Evolutionary conservation across 208 protist species (phyloP).

Genomic region (Leishmania arabica): DNA sequence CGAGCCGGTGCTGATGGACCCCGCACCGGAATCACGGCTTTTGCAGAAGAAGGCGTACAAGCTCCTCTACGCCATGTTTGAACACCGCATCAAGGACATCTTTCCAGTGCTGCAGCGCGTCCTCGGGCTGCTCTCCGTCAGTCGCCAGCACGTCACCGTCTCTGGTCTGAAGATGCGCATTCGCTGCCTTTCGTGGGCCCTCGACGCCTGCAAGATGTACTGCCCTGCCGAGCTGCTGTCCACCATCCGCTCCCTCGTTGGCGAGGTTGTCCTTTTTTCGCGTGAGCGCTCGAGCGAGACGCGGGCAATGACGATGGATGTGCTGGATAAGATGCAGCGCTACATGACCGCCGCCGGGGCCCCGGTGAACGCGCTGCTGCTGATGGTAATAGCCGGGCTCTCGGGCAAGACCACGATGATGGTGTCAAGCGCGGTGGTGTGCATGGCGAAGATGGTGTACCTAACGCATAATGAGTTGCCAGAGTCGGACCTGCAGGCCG

Average conservation of each 20-base stretch:
- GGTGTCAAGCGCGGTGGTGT: slow-evolving; percentile 81
- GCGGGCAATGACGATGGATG: slow-evolving; percentile 81
- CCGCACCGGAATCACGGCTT: slow-evolving; percentile 68
- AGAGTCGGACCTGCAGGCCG: slow-evolving; percentile 57
- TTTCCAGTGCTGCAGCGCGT: slow-evolving; percentile 72
- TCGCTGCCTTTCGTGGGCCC: slow-evolving; percentile 81
- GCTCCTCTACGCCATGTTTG: slow-evolving; percentile 84
- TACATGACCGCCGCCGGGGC: slow-evolving; percentile 62
- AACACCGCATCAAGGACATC: slow-evolving; percentile 81
- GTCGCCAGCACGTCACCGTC: slow-evolving; percentile 79
- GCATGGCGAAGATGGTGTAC: slow-evolving; percentile 85
- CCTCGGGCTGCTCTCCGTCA: slow-evolving; percentile 67
- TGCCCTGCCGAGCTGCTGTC: slow-evolving; percentile 57
- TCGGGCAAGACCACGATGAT: slow-evolving; percentile 77
- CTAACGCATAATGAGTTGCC: slow-evolving; percentile 69
- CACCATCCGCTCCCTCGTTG: slow-evolving; percentile 62
- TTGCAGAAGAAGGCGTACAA: slow-evolving; percentile 93
- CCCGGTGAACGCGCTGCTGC: slow-evolving; percentile 74
- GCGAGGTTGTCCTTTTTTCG: slow-evolving; percentile 79
- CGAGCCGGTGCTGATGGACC: slow-evolving; percentile 85
- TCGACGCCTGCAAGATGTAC: slow-evolving; percentile 91
- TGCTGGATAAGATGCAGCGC: slow-evolving; percentile 88
- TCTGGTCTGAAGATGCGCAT: slow-evolving; percentile 90
- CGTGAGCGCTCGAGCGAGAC: slow-evolving; percentile 81
- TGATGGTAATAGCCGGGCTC: slow-evolving; percentile 74